Evolutionary conservation across 2,329 filamentous ascomycete genomes (phyloP), one percentile per base, ranked within the genome.

Genomic region (Botrytis hyacinthi): DNA sequence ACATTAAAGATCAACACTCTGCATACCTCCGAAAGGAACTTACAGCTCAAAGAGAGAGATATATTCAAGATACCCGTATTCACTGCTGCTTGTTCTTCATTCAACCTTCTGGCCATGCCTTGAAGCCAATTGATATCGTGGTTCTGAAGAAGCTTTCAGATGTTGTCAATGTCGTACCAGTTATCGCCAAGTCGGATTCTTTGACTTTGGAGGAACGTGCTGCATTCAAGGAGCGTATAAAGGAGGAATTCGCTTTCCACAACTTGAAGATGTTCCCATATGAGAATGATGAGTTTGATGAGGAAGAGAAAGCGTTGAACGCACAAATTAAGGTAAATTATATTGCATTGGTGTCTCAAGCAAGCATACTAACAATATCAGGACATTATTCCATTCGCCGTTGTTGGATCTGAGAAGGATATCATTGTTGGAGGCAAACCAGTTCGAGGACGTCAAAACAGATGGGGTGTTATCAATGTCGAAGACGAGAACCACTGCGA

Each of bases 201-300:
- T 87, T 99, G 81, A 99, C 96, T 22, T 88, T 98, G 48, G 95
- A 99, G 85, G 96, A 99, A 89, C 92, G 96, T 80, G 90, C 91
- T 82, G 93, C 92, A 68, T 99, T 99, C 91, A 99, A 99, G 90
- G 94, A 98, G 87, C 90, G 92, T 83, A 99, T 99, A 88, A 98
- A 97, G 92, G 96, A 98, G 88, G 96, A 99, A 84, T 99, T 99
- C 83, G 87, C 93, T 74, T 99, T 99, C 92, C 96, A 99, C 90
- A 98, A 98, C 88, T 90, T 99, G 82, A 95, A 97, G 89, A 99
- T 99, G 96, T 99, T 97, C 88, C 96, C 96, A 75, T 99, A 99
- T 84, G 96, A 99, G 84, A 98, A 98, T 83, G 96, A 99, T 81
- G 96, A 99, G 88, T 92, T 98, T 80, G 96, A 99, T 82, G 93